Percentiles rank a stretch among this genome's conserved stretches.
These are phyloP conservation scores for Gossypium thurberi DNA, from an alignment of 345 rosid species.

Conservation along the genomic window DNA sequence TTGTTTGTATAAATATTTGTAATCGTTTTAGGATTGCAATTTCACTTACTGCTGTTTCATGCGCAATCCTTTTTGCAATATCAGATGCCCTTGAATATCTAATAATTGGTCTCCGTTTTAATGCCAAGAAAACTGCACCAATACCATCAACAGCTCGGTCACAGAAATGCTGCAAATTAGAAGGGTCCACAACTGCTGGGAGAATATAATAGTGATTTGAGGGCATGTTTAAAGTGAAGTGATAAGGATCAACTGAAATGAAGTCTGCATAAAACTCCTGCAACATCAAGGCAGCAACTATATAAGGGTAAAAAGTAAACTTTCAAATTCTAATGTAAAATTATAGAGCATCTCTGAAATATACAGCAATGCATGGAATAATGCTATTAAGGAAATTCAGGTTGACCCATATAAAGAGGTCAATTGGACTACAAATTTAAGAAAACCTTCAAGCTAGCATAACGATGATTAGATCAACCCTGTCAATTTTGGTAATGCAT, in stretches of 20 bases:
- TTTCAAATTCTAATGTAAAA: background rate
- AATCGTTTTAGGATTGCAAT: background rate
- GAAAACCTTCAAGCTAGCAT: background rate
- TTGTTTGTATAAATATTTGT: background rate
- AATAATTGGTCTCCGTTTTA: conserved; percentile 89
- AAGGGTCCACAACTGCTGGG: conserved; percentile 94
- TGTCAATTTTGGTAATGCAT: conserved; percentile 6
- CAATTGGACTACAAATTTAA: background rate
- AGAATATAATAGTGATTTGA: conserved; percentile 83
- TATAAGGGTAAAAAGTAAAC: background rate
- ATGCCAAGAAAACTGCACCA: conserved; percentile 72
- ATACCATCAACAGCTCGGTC: conserved; percentile 87
- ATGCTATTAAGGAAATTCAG: background rate
- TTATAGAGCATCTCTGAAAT: background rate
- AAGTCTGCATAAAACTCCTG: conserved; percentile 98
- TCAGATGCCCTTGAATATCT: conserved; percentile 94
- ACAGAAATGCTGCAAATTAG: conserved; percentile 76
- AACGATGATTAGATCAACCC: background rate
- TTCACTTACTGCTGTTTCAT: conserved; percentile 79
- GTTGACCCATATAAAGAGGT: background rate
- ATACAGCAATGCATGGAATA: background rate
- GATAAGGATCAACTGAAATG: conserved; percentile 77
- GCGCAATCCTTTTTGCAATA: conserved; percentile 91
- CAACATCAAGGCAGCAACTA: conserved; percentile 28
- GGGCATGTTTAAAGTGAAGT: conserved; percentile 77